Evolutionary conservation across 805 yeast genomes (phyloP).

Genomic region (Cyberlindnera saturnus): DNA sequence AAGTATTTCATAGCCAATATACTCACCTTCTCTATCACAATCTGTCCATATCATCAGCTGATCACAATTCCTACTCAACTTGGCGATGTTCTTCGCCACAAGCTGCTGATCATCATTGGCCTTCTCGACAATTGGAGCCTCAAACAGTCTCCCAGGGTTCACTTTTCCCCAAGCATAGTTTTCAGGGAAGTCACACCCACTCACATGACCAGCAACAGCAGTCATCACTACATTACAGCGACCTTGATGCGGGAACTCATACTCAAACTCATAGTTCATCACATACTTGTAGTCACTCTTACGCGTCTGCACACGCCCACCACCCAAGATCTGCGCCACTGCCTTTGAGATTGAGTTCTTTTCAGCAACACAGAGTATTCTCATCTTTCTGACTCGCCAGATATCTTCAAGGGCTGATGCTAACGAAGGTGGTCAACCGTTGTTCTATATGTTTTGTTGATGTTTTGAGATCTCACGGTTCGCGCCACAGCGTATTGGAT

Average conservation of each 20-base stretch:
- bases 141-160: slow-evolving; percentile 59
- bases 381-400: slow-evolving; percentile 38
- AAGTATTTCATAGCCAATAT: slow-evolving; percentile 78
- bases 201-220: slow-evolving; percentile 83
- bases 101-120: slow-evolving; percentile 35
- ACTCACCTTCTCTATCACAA: slow-evolving; percentile 96
- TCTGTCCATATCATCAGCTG: slow-evolving; percentile 94
- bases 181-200: slow-evolving; percentile 56
- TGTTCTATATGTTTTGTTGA: too few species aligned
- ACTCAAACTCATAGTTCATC: slow-evolving; percentile 74
- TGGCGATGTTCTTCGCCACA: slow-evolving; percentile 60
- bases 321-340: slow-evolving; percentile 69
- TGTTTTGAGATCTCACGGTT: too few species aligned
- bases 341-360: slow-evolving; percentile 92
- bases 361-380: slow-evolving; percentile 90
- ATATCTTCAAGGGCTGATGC: too few species aligned
- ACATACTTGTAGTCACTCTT: slow-evolving; percentile 54
- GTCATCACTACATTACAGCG: slow-evolving; percentile 83
- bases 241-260: slow-evolving; percentile 57
- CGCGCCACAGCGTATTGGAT: too few species aligned
- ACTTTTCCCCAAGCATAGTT: slow-evolving; percentile 53
- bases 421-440: too few species aligned
- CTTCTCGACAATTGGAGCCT: slow-evolving; percentile 53
- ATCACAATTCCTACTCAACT: slow-evolving; percentile 55
- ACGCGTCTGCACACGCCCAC: slow-evolving; percentile 50